Conservation (phyloP, 2,329 filamentous ascomycete species). For the Calonectria pauciramosa region DNA sequence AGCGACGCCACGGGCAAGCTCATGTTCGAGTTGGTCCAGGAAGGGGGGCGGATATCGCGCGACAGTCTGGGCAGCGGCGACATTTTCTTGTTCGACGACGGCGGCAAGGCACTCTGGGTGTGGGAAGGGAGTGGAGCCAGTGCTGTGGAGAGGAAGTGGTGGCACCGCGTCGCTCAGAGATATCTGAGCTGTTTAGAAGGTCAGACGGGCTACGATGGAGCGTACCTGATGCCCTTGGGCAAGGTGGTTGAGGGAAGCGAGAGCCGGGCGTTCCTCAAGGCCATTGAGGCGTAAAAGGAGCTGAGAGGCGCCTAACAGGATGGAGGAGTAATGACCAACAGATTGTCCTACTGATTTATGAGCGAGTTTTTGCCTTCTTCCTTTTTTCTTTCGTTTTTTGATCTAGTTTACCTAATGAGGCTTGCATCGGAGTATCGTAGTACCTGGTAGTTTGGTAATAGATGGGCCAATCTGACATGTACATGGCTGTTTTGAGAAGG, state of each 20-base stretch:
- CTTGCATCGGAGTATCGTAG: background rate
- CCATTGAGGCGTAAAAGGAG: slow-evolving; percentile 50
- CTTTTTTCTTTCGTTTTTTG: background rate
- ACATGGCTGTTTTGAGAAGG: background rate
- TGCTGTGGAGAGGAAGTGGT: slow-evolving; percentile 69
- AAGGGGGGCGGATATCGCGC: slow-evolving; percentile 60
- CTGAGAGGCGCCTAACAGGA: background rate
- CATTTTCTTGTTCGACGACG: slow-evolving; percentile 73
- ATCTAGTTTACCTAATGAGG: background rate
- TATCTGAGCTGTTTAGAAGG: slow-evolving; percentile 62
- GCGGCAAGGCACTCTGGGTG: slow-evolving; percentile 72
- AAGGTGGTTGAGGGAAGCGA: slow-evolving; percentile 71
- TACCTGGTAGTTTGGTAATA: background rate
- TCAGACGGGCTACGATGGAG: slow-evolving; percentile 47
- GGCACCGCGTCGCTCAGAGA: slow-evolving; percentile 71
- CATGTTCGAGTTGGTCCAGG: slow-evolving; percentile 70
- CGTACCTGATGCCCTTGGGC: slow-evolving; percentile 64
- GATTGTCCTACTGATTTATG: background rate
- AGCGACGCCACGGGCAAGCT: slow-evolving; percentile 72
- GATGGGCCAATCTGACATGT: background rate
- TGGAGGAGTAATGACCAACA: background rate
- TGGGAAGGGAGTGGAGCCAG: slow-evolving; percentile 75
- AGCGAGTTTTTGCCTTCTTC: background rate
- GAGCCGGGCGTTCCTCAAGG: slow-evolving; percentile 64
- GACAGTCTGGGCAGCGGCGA: slow-evolving; percentile 70